Evolutionary conservation across 2,329 filamentous ascomycete species (phyloP), one percentile per base, ranked within the genome.

Genomic region (Pyricularia sp.): DNA sequence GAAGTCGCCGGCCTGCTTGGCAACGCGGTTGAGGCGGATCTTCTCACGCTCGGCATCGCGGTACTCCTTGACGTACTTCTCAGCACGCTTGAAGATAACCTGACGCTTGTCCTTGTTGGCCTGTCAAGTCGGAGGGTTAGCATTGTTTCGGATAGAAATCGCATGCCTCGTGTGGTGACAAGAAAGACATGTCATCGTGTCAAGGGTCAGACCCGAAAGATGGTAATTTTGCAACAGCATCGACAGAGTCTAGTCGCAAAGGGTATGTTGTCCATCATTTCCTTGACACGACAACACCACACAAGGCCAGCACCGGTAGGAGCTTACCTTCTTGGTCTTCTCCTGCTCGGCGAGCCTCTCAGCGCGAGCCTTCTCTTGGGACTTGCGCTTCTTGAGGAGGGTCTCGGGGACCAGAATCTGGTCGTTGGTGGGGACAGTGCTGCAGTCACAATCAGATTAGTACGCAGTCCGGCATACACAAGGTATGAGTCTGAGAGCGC

Each of bases 361-460:
- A 79, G 94, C 93, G 79, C 93, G 90, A 79, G 93, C 92, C 88
- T 97, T 96, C 88, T 99, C 94, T 84, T 97, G 93, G 80, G 87
- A 91, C 92, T 99, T 99, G 85, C 94, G 91, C 91, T 99, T 99
- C 90, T 99, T 99, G 81, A 99, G 88, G 76, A 99, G 91, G 75
- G 94, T 99, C 91, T 99, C 94, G 73, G 94, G 94, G 78, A 97
- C 91, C 79, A 97, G 85, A 79, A 99, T 88, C 80, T 97, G 90
- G 80, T 97, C 91, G 81, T 93, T 82, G 80, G 92, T 96, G 73
- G 94, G 91, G 77, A 96, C 90, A 82, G 87, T 88, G 82, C 92
- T 96, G 77, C 76, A 77, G 70, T 73, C 67, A 68, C 64, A 66
- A 78, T 86, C 78, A 91, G 88, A 89, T 91, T 87, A 90, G 88